Conservation (phyloP, 352 stramenopile species). For the Globisporangium nagaii region DNA sequence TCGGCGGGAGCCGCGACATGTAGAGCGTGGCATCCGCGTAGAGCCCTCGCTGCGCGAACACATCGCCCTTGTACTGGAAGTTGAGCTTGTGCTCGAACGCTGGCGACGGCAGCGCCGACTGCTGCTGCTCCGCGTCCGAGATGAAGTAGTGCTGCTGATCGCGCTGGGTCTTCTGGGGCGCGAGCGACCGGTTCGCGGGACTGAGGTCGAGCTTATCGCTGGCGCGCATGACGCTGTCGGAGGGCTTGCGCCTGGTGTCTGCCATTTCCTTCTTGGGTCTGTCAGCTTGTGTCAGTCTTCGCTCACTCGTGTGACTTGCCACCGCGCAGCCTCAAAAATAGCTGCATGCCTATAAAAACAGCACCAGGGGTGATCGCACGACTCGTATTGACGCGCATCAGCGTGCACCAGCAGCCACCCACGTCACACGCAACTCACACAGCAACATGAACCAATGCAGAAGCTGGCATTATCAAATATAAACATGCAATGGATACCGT, state of each 20-base stretch:
- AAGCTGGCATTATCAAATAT: no score
- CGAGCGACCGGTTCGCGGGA: background rate
- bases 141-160: constrained; percentile 26
- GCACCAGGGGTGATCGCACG: no score
- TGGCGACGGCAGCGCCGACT: constrained; percentile 1
- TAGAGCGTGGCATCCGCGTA: constrained; percentile 68
- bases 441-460: no score
- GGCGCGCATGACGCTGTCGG: background rate
- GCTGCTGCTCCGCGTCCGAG: constrained; percentile 4
- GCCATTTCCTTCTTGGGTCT: constrained; percentile 1
- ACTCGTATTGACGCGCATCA: no score
- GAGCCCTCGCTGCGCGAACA: constrained; percentile 66
- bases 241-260: constrained; percentile 4
- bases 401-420: no score
- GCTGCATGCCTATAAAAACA: constrained; percentile 34
- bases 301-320: no score
- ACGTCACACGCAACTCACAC: no score
- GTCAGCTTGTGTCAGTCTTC: no score
- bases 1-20: constrained; percentile 60
- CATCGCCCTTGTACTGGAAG: constrained; percentile 67
- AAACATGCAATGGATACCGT: no score
- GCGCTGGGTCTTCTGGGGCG: background rate
- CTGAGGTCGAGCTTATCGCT: background rate
- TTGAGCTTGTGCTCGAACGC: constrained; percentile 34
- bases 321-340: constrained; percentile 1